Evolutionary conservation across 2,329 filamentous ascomycete genomes (phyloP), one percentile per base, ranked within the genome.

Genomic region (Trichoderma polysporum): DNA sequence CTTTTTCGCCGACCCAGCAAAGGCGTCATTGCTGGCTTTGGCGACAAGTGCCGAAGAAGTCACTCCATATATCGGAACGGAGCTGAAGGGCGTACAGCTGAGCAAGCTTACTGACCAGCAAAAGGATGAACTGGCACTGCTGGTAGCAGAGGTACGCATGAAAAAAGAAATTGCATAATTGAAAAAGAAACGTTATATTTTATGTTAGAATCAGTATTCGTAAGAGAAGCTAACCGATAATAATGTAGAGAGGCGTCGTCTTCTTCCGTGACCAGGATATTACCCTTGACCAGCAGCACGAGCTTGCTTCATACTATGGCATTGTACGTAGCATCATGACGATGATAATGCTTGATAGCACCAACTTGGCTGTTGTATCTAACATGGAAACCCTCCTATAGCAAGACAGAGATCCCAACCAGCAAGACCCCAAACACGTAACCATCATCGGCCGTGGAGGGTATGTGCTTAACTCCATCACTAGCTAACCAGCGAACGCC

Each of bases 121-220:
- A 67, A 80, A 76, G 64, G 79, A 82, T 68, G 80, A 82, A 69
- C 71, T 82, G 8, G 80, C 78, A 0, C 72, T 81, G 2, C 72
- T 81, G 27, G 76, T 80, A 63, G 79, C 79, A 3, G 78, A 81
- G 62, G 66, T 68, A 53, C 1, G 33, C 8, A 27, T 22, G 8
- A 45, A 45, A 10, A 22, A 0, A 4, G 8, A 45, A 10, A 22
- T 10, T 17, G 19, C 17, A 12, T 1, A 10, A 45, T 4, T 3
- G 9, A 58, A 17, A 53, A 52, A 0, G 5, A 10, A 25, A 17
- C 17, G 4, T 1, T 4, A 4, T 37, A 22, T 39, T 41, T 5
- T 9, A 17, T 49, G 1, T 8, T 3, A 37, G 13, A 13, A 22
- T 15, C 12, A 13, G 2, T 49, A 9, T 9, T 17, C 9, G 25